A percentile compares a stretch with the other conserved stretches of the same genome.
These are phyloP conservation scores for Ensete ventricosum DNA, from an alignment of 176 grass and related monocot species.

Conservation along the genomic window DNA sequence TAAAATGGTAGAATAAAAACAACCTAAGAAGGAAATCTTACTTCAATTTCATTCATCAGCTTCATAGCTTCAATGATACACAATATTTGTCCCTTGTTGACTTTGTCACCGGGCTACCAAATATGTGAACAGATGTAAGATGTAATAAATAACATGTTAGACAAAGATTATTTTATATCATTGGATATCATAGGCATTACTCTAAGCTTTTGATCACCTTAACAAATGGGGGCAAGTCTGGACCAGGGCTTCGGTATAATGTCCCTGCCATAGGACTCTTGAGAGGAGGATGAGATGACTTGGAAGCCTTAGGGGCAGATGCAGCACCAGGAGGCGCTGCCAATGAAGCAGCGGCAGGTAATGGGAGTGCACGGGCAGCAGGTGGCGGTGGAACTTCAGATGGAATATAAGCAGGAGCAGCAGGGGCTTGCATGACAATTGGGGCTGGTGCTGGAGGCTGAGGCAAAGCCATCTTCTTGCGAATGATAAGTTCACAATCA, in stretches of 20 bases:
- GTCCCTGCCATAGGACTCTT: constrained; percentile 24
- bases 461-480: constrained; percentile 15
- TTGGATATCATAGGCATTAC: not conserved
- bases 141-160: not conserved
- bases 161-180: not conserved
- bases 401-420: not conserved
- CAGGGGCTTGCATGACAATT: constrained; percentile 17
- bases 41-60: constrained; percentile 26
- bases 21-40: not conserved
- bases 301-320: not conserved
- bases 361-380: not conserved
- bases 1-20: not conserved
- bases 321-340: not conserved
- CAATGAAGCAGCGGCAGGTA: not conserved
- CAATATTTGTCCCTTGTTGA: constrained; percentile 21
- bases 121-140: not conserved
- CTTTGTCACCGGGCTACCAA: constrained; percentile 16
- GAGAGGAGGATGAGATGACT: constrained; percentile 21
- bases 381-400: not conserved
- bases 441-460: constrained; percentile 6
- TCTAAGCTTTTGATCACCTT: not conserved
- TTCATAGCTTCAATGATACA: constrained; percentile 28
- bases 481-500: constrained; percentile 14
- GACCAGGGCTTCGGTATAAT: constrained; percentile 24
- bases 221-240: constrained; percentile 12